Evolutionary conservation across 805 yeast species (phyloP).

Genomic region (Helenozyma baotianmanensis): DNA sequence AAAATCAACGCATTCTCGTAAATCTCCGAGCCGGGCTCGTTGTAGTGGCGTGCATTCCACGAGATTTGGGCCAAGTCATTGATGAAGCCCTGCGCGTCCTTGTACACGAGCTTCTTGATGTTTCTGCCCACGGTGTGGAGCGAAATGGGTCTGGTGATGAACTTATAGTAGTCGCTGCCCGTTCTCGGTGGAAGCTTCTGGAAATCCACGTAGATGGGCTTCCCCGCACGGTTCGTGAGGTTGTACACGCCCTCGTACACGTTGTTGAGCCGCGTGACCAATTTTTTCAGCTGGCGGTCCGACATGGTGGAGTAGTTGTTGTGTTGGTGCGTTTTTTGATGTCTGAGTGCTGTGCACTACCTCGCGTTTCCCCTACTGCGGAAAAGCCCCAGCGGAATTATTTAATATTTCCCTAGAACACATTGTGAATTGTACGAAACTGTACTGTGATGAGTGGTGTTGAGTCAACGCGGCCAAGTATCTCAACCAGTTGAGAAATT

Average conservation of each 20-base stretch:
- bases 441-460: too few relatives aligned
- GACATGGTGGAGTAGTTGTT: conserved; percentile 20
- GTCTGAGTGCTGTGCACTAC: background rate
- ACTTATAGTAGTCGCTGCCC: conserved; percentile 73
- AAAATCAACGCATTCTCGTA: conserved; percentile 64
- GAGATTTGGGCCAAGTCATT: conserved; percentile 78
- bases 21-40: conserved; percentile 62
- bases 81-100: conserved; percentile 62
- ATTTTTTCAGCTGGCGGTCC: conserved; percentile 37
- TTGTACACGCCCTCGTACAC: conserved; percentile 37
- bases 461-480: too few relatives aligned
- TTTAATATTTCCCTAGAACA: too few relatives aligned
- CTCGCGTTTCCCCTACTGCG: too few relatives aligned
- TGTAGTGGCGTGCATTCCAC: conserved; percentile 87
- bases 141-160: conserved; percentile 78
- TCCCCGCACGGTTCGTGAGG: conserved; percentile 39
- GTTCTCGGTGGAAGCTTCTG: conserved; percentile 69
- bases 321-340: too few relatives aligned
- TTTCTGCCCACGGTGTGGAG: conserved; percentile 64
- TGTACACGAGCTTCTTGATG: conserved; percentile 51
- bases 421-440: too few relatives aligned
- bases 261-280: conserved; percentile 26
- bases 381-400: too few relatives aligned
- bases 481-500: too few relatives aligned
- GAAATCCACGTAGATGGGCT: conserved; percentile 51